Evolutionary conservation across 1,139 yeast genomes (phyloP).

Genomic region (Saccharomyces uvarum): DNA sequence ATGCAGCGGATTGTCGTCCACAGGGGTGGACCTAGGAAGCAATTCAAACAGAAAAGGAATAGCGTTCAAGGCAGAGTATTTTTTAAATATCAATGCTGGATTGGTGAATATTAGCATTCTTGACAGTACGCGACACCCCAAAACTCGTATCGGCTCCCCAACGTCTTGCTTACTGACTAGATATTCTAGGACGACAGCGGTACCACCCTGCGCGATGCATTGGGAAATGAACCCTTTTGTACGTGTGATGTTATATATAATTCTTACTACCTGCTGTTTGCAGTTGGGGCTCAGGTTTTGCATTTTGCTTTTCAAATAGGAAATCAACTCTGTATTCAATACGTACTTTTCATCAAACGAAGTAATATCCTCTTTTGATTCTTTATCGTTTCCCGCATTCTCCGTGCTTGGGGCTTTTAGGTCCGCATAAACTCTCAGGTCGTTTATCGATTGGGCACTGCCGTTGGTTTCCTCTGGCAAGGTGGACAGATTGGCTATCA

Average conservation of each 20-base stretch:
- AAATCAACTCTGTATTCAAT: constrained; percentile 18
- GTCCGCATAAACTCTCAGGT: constrained; percentile 21
- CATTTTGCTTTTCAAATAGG: constrained; percentile 14
- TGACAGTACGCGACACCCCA: constrained; percentile 26
- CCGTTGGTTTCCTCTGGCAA: constrained; percentile 14
- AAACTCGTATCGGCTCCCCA: constrained; percentile 12
- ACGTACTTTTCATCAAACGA: constrained; percentile 20
- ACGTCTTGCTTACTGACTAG: constrained; percentile 14
- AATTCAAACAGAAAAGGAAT: constrained; percentile 27
- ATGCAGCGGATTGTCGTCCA: constrained; percentile 5
- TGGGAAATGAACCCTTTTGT: constrained; percentile 13
- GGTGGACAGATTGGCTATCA: constrained; percentile 24
- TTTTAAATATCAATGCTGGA: constrained; percentile 26
- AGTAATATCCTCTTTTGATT: constrained; percentile 18
- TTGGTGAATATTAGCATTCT: constrained; percentile 24
- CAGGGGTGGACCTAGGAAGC: constrained; percentile 6
- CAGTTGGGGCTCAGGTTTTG: constrained; percentile 19
- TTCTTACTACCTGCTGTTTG: constrained; percentile 22
- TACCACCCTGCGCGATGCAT: constrained; percentile 27
- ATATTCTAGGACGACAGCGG: constrained; percentile 21
- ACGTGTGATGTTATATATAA: constrained; percentile 25
- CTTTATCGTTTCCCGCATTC: constrained; percentile 11
- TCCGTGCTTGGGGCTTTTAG: constrained; percentile 12
- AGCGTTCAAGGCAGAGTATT: constrained; percentile 28
- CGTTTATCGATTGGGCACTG: constrained; percentile 16